Conservation (phyloP, 2,329 filamentous ascomycete species). For the Thelonectria blattea region DNA sequence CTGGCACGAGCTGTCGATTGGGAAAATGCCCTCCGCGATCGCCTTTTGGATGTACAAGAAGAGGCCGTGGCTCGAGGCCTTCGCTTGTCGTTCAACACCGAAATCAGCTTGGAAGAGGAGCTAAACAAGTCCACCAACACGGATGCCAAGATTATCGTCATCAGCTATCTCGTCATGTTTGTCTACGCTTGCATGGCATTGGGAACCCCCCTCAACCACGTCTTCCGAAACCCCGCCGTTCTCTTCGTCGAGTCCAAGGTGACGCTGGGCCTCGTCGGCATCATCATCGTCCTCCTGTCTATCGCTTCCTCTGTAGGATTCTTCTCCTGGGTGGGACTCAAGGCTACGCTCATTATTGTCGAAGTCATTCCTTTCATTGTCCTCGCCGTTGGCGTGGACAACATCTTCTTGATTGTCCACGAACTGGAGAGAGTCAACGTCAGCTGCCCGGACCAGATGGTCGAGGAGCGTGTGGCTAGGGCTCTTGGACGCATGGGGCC, state of each 20-base stretch:
- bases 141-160: constrained; percentile 92
- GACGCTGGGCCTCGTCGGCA: constrained; percentile 90
- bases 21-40: constrained; percentile 78
- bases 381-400: constrained; percentile 94
- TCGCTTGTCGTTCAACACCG: constrained; percentile 90
- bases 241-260: constrained; percentile 96
- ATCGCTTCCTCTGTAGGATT: constrained; percentile 94
- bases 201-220: constrained; percentile 80
- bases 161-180: constrained; percentile 99
- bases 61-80: constrained; percentile 82
- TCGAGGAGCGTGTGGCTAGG: constrained; percentile 84
- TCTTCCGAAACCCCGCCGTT: constrained; percentile 82
- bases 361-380: constrained; percentile 99
- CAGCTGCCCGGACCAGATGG: constrained; percentile 85
- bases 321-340: constrained; percentile 90
- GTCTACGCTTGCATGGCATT: constrained; percentile 92
- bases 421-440: constrained; percentile 96
- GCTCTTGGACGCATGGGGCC: constrained; percentile 96
- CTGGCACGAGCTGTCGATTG: constrained; percentile 84
- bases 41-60: constrained; percentile 76
- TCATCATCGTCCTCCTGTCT: constrained; percentile 95
- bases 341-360: constrained; percentile 95
- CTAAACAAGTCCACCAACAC: constrained; percentile 98
- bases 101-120: constrained; percentile 93
- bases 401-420: constrained; percentile 98